Conservation (phyloP, 176 grass and related monocot species). For the Aegilops bicornis region DNA sequence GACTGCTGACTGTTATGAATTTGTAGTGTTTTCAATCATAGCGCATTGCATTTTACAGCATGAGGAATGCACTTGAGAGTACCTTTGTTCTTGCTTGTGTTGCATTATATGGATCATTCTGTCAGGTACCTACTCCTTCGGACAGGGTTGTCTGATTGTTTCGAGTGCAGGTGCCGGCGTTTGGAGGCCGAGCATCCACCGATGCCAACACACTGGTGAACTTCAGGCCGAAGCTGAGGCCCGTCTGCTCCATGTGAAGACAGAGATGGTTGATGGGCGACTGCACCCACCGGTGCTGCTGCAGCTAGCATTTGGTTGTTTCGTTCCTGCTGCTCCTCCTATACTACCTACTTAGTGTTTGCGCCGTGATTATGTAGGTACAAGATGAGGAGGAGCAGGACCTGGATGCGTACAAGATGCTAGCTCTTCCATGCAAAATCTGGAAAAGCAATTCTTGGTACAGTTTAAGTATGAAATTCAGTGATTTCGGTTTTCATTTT, state of each 20-base stretch:
- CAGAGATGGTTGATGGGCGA: not conserved
- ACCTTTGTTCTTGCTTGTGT: not conserved
- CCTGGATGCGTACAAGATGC: not conserved
- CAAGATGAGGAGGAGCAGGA: no score
- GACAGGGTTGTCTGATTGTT: not conserved
- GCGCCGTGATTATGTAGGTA: not conserved
- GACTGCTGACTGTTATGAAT: not conserved
- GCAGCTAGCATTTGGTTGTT: not conserved
- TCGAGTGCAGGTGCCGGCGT: not conserved
- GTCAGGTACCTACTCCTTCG: not conserved
- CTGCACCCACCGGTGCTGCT: not conserved
- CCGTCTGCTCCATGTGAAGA: not conserved
- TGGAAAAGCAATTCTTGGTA: not conserved
- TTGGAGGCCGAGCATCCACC: not conserved
- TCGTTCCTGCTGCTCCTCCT: not conserved
- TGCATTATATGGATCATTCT: not conserved
- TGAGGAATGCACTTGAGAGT: not conserved
- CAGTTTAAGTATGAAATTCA: not conserved
- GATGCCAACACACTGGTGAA: not conserved
- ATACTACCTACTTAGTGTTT: not conserved
- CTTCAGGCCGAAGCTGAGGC: not conserved
- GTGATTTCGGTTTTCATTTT: no score
- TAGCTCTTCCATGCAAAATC: not conserved
- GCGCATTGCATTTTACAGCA: not conserved
- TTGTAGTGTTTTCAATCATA: not conserved